A percentile compares a stretch with the other conserved stretches of the same genome.
Conservation (phyloP, 2,329 filamentous ascomycete genomes). For the Phialocephala subalpina region DNA sequence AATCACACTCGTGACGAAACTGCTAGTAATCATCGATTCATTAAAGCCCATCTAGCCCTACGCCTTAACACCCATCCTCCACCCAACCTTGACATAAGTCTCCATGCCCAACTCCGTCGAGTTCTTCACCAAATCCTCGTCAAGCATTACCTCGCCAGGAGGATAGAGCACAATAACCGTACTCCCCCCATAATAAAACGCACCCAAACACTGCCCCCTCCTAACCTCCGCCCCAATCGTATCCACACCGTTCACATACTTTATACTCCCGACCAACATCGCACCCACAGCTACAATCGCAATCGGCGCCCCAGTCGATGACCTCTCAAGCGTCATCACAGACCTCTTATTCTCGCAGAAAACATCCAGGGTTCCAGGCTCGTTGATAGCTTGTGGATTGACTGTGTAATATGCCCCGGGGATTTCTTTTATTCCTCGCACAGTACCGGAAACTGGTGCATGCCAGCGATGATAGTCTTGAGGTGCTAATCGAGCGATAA, state of each 20-base stretch:
- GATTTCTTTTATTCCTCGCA: slow-evolving; percentile 48
- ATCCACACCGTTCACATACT: slow-evolving; percentile 30
- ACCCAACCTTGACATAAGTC: slow-evolving; percentile 31
- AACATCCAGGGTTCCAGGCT: slow-evolving; percentile 31
- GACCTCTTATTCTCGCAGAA: slow-evolving; percentile 33
- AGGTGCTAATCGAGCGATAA: slow-evolving; percentile 51
- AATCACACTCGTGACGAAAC: neutral
- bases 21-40: neutral
- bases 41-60: slow-evolving; percentile 7
- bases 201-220: slow-evolving; percentile 30
- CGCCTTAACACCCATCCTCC: slow-evolving; percentile 28
- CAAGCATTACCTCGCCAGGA: slow-evolving; percentile 29
- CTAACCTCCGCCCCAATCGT: slow-evolving; percentile 24
- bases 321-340: slow-evolving; percentile 30
- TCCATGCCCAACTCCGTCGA: slow-evolving; percentile 25
- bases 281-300: slow-evolving; percentile 32
- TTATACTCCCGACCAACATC: slow-evolving; percentile 32
- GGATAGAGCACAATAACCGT: slow-evolving; percentile 32
- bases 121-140: slow-evolving; percentile 29
- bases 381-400: slow-evolving; percentile 45
- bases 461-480: slow-evolving; percentile 57
- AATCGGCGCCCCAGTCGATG: slow-evolving; percentile 28
- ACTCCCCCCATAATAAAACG: slow-evolving; percentile 31
- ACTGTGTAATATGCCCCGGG: slow-evolving; percentile 54
- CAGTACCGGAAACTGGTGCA: slow-evolving; percentile 49